A percentile compares a stretch with the other conserved stretches of the same genome.
Evolutionary conservation across 768 basidiomycete genomes (phyloP).

Genomic region (Chalciporus sphaerocephalus): DNA sequence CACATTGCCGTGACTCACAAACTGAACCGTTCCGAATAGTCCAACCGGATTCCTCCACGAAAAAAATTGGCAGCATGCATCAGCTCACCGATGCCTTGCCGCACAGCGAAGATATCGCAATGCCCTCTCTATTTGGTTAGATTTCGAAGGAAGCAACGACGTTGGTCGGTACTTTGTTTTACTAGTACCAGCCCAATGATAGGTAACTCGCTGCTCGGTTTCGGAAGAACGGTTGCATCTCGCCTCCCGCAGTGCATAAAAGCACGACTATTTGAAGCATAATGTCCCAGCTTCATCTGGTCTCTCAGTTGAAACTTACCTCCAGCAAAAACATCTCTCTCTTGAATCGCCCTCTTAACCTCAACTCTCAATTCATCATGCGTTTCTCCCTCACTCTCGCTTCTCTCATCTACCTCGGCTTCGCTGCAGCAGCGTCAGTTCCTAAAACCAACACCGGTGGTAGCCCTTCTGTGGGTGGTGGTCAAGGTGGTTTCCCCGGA

Average conservation of each 20-base stretch:
- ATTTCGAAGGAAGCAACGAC: not conserved
- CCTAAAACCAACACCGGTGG: not conserved
- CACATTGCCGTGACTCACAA: not conserved
- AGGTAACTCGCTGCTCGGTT: not conserved
- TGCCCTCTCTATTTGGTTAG: too few relatives aligned
- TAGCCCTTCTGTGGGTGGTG: not conserved
- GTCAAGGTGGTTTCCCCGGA: not conserved
- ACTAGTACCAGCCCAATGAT: too few relatives aligned
- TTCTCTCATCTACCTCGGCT: conserved; percentile 2
- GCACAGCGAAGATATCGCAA: not conserved
- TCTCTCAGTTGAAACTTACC: not conserved
- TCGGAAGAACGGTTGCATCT: not conserved
- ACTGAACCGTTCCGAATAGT: not conserved
- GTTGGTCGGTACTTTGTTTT: too few relatives aligned
- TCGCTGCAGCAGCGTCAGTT: conserved; percentile 1
- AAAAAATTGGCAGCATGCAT: not conserved
- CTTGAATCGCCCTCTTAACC: not conserved
- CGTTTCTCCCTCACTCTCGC: conserved; percentile 2
- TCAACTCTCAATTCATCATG: not conserved
- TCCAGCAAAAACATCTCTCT: not conserved
- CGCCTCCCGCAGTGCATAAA: not conserved
- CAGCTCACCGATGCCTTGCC: not conserved
- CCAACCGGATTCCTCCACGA: not conserved
- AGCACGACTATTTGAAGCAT: not conserved
- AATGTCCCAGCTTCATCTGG: not conserved